Percentiles rank a stretch among this genome's conserved stretches.
These are phyloP conservation scores for Aspergillus sp. DNA, from an alignment of 2,329 filamentous ascomycete species.

Conservation along the genomic window DNA sequence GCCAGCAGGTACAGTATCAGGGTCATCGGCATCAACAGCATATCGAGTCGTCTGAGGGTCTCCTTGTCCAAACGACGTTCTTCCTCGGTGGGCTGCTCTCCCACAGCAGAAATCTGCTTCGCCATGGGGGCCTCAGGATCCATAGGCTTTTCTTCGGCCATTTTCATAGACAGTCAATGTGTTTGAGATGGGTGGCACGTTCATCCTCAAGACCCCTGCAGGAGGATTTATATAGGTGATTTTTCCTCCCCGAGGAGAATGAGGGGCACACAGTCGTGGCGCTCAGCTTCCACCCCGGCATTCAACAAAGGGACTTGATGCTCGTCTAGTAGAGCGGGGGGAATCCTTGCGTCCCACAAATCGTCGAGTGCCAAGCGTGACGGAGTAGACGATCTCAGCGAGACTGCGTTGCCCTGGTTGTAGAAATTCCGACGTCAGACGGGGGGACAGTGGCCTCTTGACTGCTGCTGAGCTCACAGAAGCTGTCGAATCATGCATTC, in stretches of 20 bases:
- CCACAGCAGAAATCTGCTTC: slow-evolving; percentile 8
- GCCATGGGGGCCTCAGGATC: slow-evolving; percentile 6
- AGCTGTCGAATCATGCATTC: too few relatives aligned
- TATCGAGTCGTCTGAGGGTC: slow-evolving; percentile 10
- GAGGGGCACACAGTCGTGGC: neutral
- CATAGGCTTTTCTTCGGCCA: slow-evolving; percentile 2
- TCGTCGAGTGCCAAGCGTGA: neutral
- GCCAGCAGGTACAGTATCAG: slow-evolving; percentile 16
- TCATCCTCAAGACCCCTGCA: neutral
- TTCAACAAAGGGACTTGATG: neutral
- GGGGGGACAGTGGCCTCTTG: too few relatives aligned
- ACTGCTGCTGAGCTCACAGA: too few relatives aligned
- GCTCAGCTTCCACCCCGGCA: neutral
- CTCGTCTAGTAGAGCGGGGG: neutral
- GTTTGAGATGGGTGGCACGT: neutral
- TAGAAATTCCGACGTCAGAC: too few relatives aligned
- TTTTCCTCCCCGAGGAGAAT: neutral
- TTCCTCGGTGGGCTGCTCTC: slow-evolving; percentile 4
- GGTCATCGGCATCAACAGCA: slow-evolving; percentile 16
- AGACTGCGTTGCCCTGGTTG: neutral
- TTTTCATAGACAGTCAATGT: neutral
- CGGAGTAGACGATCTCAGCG: neutral
- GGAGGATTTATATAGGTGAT: neutral
- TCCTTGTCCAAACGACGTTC: slow-evolving; percentile 10
- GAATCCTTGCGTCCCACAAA: neutral